phyloP scores from a whole-genome alignment of 176 grass and related monocot species.

The Alopecurus myosuroides region DNA sequence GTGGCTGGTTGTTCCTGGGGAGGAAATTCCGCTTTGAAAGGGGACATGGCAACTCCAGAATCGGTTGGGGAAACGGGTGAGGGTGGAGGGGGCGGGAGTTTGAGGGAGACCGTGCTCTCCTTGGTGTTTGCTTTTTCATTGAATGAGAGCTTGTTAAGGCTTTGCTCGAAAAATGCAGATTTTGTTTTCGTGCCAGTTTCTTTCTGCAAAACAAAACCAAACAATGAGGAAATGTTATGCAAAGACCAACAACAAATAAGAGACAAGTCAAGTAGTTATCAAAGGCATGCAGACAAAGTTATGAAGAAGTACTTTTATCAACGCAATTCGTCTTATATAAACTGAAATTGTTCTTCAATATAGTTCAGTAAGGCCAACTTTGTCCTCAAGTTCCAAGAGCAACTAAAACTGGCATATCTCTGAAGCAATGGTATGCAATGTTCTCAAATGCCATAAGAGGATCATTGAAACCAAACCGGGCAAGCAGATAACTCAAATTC shows the following conservation, averaged over 20 bases:
- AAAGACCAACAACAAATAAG: background rate
- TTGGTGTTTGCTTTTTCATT: conserved; percentile 52
- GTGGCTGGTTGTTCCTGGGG: conserved; percentile 15
- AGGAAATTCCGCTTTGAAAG: conserved; percentile 55
- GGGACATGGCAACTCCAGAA: conserved; percentile 31
- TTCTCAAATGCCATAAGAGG: background rate
- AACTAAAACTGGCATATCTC: background rate
- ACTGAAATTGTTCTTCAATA: conserved; percentile 18
- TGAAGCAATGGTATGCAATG: background rate
- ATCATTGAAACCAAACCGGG: background rate
- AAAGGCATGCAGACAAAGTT: background rate
- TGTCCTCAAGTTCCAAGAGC: background rate
- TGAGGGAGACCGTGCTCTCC: conserved; percentile 61
- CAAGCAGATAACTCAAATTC: background rate
- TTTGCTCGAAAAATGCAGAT: conserved; percentile 78
- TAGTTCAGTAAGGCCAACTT: background rate
- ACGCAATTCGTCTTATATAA: background rate
- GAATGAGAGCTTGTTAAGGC: conserved; percentile 67
- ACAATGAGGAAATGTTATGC: background rate
- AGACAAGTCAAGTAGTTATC: background rate
- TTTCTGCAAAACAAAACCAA: conserved; percentile 45
- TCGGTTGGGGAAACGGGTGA: conserved; percentile 49
- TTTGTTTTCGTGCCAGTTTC: conserved; percentile 36
- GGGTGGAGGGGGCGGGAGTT: conserved; percentile 70
- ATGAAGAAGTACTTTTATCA: background rate